Base-by-base conservation (phyloP, 2,329 filamentous ascomycete genomes). In the Penicillium fuscoglaucum region DNA sequence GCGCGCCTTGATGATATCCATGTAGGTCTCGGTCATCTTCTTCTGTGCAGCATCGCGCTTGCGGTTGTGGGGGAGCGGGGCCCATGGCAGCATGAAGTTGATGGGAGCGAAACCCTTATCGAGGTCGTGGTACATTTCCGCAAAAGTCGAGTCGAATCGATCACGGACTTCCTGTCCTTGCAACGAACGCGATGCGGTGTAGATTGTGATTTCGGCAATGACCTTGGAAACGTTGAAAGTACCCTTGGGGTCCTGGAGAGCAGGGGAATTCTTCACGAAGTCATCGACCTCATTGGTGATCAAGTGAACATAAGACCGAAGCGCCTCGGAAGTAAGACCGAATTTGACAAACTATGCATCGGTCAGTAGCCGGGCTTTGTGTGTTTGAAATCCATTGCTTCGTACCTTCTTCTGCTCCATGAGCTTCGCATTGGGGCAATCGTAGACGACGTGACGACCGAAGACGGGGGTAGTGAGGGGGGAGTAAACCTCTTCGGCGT, bases 381-480 rank as follows among this genome's bases (percentile, higher is more conserved):
- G 19, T 24, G 44, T 31, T 31, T 39, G 17, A 15, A 15, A 9
- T 37, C 21, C 13, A 17, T 47, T 56, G 77, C 62, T 24, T 21
- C 9, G 6, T 74, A 92, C 90, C 86, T 93, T 95, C 82, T 96
- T 96, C 82, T 96, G 91, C 79, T 96, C 91, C 91, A 96, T 96
- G 71, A 96, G 84, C 78, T 96, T 96, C 58, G 90, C 83, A 74
- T 96, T 96, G 43, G 91, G 90, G 78, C 91, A 95, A 74, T 96
- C 91, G 73, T 96, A 96, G 54, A 96, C 90, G 28, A 96, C 91
- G 78, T 93, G 88, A 68, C 86, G 87, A 66, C 91, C 91, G 72
- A 96, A 96, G 3, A 87, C 84, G 45, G 85, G 85, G 6, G 84
- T 86, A 26, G 82, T 85, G 57, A 96, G 82, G 56, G 90, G 88